Base-by-base conservation (phyloP, 75 land plant species). In the Isoetes taiwanensis region DNA sequence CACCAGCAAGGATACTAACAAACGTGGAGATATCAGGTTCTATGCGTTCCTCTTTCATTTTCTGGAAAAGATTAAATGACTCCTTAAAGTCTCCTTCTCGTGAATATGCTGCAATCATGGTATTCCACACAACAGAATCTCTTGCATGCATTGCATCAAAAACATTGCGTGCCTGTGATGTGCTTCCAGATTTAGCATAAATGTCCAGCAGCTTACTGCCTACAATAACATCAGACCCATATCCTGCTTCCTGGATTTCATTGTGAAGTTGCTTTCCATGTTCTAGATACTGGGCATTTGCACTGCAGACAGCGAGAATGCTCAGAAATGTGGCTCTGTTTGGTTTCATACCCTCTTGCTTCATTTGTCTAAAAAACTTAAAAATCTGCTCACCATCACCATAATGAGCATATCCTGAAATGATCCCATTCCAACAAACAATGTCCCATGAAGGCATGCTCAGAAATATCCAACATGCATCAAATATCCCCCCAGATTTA, bases 91-190 rank as follows among this genome's bases (percentile, higher is more conserved):
- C 52, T 12, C 57, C 35, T 19, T 74, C 67, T 52, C 59, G 71
- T 38, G 65, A 65, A 58, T 74, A 79, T 32, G 77, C 71, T 57
- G 78, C 66, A 1, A 79, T 74, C 74, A 79, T 67, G 33, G 71
- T 76, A 54, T 75, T 79, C 53, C 56, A 79, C 25, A 72, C 58
- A 21, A 67, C 57, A 29, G 64, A 61, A 52, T 74, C 68, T 55
- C 59, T 71, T 1, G 74, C 57, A 19, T 59, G 33, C 63, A 64
- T 71, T 64, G 50, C 32, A 25, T 68, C 68, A 41, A 79, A 79
- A 16, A 79, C 17, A 0, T 61, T 52, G 48, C 69, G 76, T 2
- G 73, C 28, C 41, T n/a, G 27, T 5, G 17, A 14, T 0, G 65
- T 30, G 23, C 64, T 43, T 3, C 69, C 71, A 43, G 64, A 65